Base-by-base conservation (phyloP, 495 filamentous ascomycete genomes). In the Xeromyces bisporus region DNA sequence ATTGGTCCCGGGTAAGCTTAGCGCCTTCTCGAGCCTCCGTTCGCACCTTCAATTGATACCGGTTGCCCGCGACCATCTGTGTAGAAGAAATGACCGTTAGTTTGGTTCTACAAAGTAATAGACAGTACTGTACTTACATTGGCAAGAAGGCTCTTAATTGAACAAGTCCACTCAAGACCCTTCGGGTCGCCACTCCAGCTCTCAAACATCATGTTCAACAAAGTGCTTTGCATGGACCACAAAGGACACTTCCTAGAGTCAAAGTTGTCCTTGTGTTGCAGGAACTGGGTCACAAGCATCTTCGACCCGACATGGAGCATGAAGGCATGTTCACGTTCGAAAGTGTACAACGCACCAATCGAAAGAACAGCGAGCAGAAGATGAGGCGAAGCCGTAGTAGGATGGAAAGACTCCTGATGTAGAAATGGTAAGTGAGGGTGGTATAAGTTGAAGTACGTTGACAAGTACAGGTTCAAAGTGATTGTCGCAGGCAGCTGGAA, bases 181-280 rank as follows among this genome's bases (percentile, higher is more conserved):
- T 96, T 96, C 9, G 89, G 71, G 50, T 96, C 89, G 38, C 89
- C 89, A 49, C 91, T 96, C 89, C 89, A 97, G 65, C 87, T 94
- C 23, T 92, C 89, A 53, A 97, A 96, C 41, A 92, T 79, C 89
- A 94, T 96, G 64, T 97, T 97, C 28, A 97, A 63, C 30, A 97
- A 62, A 9, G 83, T 84, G 50, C 80, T 80, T 50, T 96, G 89
- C 80, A 96, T 96, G 23, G 84, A 82, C 85, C 87, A 96, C 17
- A 97, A 58, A 5, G 89, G 89, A 47, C 89, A 97, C 51, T 93
- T 96, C 32, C 85, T 71, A n/a, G 89, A 96, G 65, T 84, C 91
- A 55, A 94, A 94, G 56, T 91, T 93, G 49, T 93, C 86, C 58
- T 93, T 91, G 58, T 92, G 87, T 55, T 93, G 86, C 40, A 97